A percentile compares a stretch with the other conserved stretches of the same genome.
Evolutionary conservation across 768 basidiomycete genomes (phyloP).

Genomic region (Kwoniella heveanensis): DNA sequence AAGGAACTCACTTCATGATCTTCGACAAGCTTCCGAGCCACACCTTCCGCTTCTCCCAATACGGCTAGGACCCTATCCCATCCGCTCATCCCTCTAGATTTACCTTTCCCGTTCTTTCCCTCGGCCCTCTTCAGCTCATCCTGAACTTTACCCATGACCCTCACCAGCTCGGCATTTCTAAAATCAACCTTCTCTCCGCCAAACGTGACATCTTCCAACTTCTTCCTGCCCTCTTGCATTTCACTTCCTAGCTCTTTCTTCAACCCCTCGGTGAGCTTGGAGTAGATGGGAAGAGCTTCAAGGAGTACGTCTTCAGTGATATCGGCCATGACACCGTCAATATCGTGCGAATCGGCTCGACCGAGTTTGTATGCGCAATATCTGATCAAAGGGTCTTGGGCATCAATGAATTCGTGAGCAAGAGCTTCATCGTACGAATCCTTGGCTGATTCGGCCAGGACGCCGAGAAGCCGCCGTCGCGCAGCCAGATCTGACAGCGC

Average conservation of each 20-base stretch:
- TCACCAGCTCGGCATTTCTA: constrained; percentile 87
- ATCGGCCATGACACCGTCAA: constrained; percentile 50
- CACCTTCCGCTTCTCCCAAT: constrained; percentile 84
- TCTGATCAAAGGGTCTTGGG: constrained; percentile 85
- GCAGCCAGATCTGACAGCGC: constrained; percentile 73
- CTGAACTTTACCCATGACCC: constrained; percentile 79
- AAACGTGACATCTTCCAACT: constrained; percentile 69
- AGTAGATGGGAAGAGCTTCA: constrained; percentile 72
- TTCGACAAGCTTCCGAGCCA: constrained; percentile 76
- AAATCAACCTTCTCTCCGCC: constrained; percentile 81
- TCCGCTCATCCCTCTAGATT: constrained; percentile 65
- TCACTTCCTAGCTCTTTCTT: constrained; percentile 60
- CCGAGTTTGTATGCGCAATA: constrained; percentile 90
- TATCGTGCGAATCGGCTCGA: constrained; percentile 68
- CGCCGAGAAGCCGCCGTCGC: constrained; percentile 67
- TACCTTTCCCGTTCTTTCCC: constrained; percentile 52
- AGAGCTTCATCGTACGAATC: constrained; percentile 80
- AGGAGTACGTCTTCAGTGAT: constrained; percentile 51
- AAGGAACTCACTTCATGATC: constrained; percentile 72
- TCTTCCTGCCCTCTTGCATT: constrained; percentile 61
- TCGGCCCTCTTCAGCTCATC: constrained; percentile 68
- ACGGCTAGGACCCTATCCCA: constrained; percentile 84
- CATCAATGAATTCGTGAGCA: constrained; percentile 78
- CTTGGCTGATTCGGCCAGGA: constrained; percentile 58
- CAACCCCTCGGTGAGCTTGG: constrained; percentile 61